A percentile compares a stretch with the other conserved stretches of the same genome.
Conservation (phyloP, 768 basidiomycete species). For the Phlegmacium glaucopus region DNA sequence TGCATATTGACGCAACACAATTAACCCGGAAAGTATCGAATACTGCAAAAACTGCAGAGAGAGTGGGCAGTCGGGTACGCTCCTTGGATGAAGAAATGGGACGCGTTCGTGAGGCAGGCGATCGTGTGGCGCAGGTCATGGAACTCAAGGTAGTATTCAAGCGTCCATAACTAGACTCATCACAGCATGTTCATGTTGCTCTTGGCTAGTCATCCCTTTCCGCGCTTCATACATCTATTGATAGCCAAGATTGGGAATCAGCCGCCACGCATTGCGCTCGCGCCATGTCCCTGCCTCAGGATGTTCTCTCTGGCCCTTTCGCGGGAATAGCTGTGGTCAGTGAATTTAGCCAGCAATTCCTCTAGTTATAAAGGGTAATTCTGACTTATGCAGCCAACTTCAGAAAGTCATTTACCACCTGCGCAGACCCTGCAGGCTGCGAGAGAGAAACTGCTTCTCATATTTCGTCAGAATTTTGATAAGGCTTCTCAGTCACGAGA, state of each 20-base stretch:
- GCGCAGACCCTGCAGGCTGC: constrained; percentile 75
- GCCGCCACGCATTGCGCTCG: constrained; percentile 88
- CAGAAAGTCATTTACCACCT: constrained; percentile 84
- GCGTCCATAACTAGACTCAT: neutral
- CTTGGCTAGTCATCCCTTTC: constrained; percentile 35
- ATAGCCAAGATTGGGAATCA: constrained; percentile 90
- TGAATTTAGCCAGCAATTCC: constrained; percentile 13
- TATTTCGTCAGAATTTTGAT: constrained; percentile 80
- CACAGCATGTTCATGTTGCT: constrained; percentile 1
- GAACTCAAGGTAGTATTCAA: constrained; percentile 75
- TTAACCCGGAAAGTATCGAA: constrained; percentile 57
- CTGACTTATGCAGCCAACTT: constrained; percentile 66
- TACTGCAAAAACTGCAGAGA: constrained; percentile 79
- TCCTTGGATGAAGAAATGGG: constrained; percentile 92
- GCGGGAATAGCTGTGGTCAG: constrained; percentile 84
- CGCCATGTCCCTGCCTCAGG: constrained; percentile 79
- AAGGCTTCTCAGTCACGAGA: constrained; percentile 79
- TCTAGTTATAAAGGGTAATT: neutral
- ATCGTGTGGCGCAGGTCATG: constrained; percentile 89
- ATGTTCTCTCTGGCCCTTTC: constrained; percentile 80
- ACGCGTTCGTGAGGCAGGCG: constrained; percentile 84
- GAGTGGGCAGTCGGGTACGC: constrained; percentile 89
- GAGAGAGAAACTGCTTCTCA: constrained; percentile 67
- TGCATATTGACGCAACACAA: constrained; percentile 52
- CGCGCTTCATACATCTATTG: constrained; percentile 69